Conservation (phyloP, 148 eudicot genomes). For the Vaccinium macrocarpon region DNA sequence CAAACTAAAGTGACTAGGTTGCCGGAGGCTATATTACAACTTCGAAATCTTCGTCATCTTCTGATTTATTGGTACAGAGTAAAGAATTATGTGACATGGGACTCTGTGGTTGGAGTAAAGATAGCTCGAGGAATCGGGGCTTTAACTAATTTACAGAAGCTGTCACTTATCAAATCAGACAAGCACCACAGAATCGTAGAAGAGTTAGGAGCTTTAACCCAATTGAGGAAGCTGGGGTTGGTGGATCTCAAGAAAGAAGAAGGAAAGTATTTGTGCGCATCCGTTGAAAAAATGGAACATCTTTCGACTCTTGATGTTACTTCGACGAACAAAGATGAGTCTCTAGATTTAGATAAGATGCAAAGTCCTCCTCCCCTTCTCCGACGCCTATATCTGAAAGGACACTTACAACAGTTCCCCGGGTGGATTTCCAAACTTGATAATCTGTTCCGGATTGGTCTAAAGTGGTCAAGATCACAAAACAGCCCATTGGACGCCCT, state of each 20-base stretch:
- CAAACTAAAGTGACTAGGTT: slow-evolving; percentile 19
- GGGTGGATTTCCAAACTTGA: slow-evolving; percentile 20
- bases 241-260: slow-evolving; percentile 8
- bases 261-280: slow-evolving; percentile 23
- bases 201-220: slow-evolving; percentile 14
- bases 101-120: slow-evolving; percentile 5
- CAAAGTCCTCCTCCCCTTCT: slow-evolving; percentile 21
- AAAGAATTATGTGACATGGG: background rate
- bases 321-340: slow-evolving; percentile 4
- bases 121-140: slow-evolving; percentile 10
- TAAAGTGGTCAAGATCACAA: slow-evolving; percentile 23
- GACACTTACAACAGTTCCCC: slow-evolving; percentile 16
- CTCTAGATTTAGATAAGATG: slow-evolving; percentile 21
- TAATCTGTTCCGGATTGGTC: slow-evolving; percentile 15
- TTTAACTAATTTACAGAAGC: slow-evolving; percentile 8
- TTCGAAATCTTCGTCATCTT: slow-evolving; percentile 1
- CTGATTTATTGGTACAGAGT: background rate
- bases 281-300: slow-evolving; percentile 22
- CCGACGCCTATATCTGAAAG: slow-evolving; percentile 25
- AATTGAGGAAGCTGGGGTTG: slow-evolving; percentile 26
- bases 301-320: slow-evolving; percentile 27
- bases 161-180: slow-evolving; percentile 21
- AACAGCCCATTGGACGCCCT: slow-evolving; percentile 25
- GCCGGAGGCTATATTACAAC: slow-evolving; percentile 24
- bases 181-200: background rate